Base-by-base conservation (phyloP, 2,329 filamentous ascomycete species). In the Byssothecium circinans region DNA sequence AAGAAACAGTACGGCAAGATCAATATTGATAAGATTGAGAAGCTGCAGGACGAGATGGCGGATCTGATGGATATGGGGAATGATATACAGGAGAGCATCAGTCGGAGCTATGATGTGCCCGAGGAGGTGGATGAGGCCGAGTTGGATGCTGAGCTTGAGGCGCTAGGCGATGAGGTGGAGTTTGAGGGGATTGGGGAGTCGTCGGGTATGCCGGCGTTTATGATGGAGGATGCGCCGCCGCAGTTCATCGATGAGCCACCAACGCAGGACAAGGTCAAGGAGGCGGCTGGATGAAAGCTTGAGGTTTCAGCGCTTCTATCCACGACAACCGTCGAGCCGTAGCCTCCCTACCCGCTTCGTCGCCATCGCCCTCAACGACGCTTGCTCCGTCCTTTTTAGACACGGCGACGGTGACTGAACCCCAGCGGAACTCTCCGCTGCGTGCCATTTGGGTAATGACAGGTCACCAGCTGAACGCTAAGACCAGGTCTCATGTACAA, bases 41-140 rank as follows among this genome's bases (percentile, higher is more conserved):
- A 87, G 59, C 82, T 99, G 80, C 92, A 99, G 81, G 94, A 99
- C 70, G 92, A 99, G 75, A 97, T 99, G 94, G 91, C 91, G 5
- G 94, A 99, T 74, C 72, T 99, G 62, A 89, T 99, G 83, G 94
- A 99, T 67, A 86, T 96, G 52, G 92, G 94, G 3, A 97, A 97
- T 72, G 94, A 99, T 73, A 99, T 99, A 50, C 91, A 99, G 74
- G 94, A 97, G 75, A 91, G 88, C 57, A 87, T 99, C 47, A 87
- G 88, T 51, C 76, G 94, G 55, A 89, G 88, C 58, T 99, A 99
- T 72, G 92, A 97, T 68, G 81, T 99, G 29, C 94, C 94, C 0
- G 94, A 99, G 64, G 94, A 97, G 70, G 91, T 99, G 18, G 92
- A 97, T 70, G 94, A 99, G 82, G 85, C 88, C 1, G 94, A 99